A percentile compares a stretch with the other conserved stretches of the same genome.
Evolutionary conservation across 2,329 filamentous ascomycete species (phyloP).

Genomic region (Bipolaris sorokiniana): DNA sequence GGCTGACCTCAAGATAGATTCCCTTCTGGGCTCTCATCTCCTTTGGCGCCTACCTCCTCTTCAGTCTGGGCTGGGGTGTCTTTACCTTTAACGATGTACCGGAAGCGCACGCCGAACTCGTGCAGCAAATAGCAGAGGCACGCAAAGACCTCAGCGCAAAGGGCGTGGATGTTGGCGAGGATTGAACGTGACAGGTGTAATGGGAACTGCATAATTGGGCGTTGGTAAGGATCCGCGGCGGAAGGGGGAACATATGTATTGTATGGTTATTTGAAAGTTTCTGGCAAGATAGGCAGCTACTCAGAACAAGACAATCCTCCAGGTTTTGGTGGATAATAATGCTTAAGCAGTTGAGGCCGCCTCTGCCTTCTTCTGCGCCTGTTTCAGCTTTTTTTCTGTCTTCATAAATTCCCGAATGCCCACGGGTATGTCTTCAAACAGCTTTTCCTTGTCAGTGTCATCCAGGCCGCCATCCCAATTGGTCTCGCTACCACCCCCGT

Average conservation of each 20-base stretch:
- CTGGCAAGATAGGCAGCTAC: constrained; percentile 4
- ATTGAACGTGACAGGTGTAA: constrained; percentile 14
- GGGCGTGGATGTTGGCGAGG: constrained; percentile 78
- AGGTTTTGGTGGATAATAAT: constrained; percentile 1
- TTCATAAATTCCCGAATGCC: constrained; percentile 98
- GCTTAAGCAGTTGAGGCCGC: constrained; percentile 34
- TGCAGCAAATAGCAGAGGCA: constrained; percentile 80
- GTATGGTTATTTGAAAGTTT: constrained; percentile 18
- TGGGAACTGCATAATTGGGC: constrained; percentile 8
- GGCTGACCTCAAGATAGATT: constrained; percentile 62
- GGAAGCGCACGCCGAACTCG: constrained; percentile 85
- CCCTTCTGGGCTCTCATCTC: constrained; percentile 92
- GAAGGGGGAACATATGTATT: neutral
- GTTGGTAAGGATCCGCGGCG: constrained; percentile 5
- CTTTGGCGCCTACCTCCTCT: constrained; percentile 90
- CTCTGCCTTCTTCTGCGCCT: constrained; percentile 69
- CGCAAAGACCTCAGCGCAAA: constrained; percentile 74
- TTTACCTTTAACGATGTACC: constrained; percentile 97
- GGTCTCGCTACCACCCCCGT: constrained; percentile 75
- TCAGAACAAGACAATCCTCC: neutral
- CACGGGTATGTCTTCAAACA: constrained; percentile 83
- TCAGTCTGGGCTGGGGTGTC: constrained; percentile 89
- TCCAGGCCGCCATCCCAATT: constrained; percentile 60
- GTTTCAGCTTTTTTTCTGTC: constrained; percentile 87
- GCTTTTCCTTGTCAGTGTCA: constrained; percentile 60